Evolutionary conservation across 768 basidiomycete genomes (phyloP), one percentile per base, ranked within the genome.

Genomic region (Lentinula detonsa): DNA sequence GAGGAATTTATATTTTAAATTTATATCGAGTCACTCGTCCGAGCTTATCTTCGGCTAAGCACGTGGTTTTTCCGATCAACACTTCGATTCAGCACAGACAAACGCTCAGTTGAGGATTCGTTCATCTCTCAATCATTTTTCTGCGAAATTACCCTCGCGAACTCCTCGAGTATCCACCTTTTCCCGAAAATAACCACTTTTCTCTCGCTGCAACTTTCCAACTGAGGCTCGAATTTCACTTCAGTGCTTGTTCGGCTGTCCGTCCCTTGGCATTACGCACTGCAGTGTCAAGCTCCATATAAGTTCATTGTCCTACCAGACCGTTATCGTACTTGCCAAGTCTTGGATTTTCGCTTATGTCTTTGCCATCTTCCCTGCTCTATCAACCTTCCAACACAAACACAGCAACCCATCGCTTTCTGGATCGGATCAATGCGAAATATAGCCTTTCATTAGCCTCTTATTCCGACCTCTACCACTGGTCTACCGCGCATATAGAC

Each of bases 401-500:
- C 5, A 76, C 85, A n/a, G 73, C 79, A 0, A 76, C 77, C 10
- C 77, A 80, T 65, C 76, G 72, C 39, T 82, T 88, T 71, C 74
- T 82, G 57, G 65, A 72, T 62, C 73, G 68, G 61, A 75, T 86
- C 65, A 91, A 90, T 69, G 62, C 72, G 46, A 72, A 70, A 11
- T 75, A 81, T 62, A 71, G 69, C 16, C 71, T 85, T 9, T 62
- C 72, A 13, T 73, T 91, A 13, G 57, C 65, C 34, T 75, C 81
- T 10, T 91, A 91, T 70, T 67, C 78, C 58, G 87, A 91, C 58
- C 76, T 92, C 5, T 89, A 85, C 66, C 68, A 63, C 42, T 89
- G 90, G 90, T 90, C 88, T 1, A 81, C 77, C 4, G 64, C 73
- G 28, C 70, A 87, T 67, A 76, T 87, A 61, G 81, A 83, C 62